Conservation (phyloP, 331 rosid species). For the Prunus yedoensis region DNA sequence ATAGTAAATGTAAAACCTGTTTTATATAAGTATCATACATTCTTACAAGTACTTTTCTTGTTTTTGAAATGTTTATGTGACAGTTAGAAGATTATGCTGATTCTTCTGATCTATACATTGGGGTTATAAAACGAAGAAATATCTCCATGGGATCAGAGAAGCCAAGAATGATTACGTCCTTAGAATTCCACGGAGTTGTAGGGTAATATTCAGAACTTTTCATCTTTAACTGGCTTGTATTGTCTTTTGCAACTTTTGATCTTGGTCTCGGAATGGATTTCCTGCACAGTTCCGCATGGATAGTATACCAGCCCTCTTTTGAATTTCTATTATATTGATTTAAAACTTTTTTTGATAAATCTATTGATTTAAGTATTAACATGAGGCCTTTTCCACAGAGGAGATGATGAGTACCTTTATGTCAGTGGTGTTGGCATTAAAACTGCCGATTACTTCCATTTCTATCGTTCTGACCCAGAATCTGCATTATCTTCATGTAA, state of each 20-base stretch:
- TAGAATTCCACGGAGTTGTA: slow-evolving; percentile 63
- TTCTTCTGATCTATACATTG: slow-evolving; percentile 68
- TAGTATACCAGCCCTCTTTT: slow-evolving; percentile 8
- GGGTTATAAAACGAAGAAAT: slow-evolving; percentile 58
- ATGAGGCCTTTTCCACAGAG: slow-evolving; percentile 47
- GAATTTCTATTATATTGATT: neutral
- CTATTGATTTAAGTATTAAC: neutral
- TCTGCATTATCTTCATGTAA: slow-evolving; percentile 44
- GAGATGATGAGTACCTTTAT: slow-evolving; percentile 64
- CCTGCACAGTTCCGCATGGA: neutral
- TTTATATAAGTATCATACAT: neutral
- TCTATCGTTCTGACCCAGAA: slow-evolving; percentile 63
- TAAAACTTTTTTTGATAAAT: neutral
- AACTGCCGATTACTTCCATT: slow-evolving; percentile 69
- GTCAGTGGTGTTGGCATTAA: slow-evolving; percentile 64
- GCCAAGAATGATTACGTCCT: slow-evolving; percentile 43
- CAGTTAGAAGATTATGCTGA: slow-evolving; percentile 58
- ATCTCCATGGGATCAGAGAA: slow-evolving; percentile 47
- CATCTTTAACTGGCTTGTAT: slow-evolving; percentile 2
- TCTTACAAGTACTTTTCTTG: slow-evolving; percentile 20
- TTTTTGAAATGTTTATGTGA: slow-evolving; percentile 7
- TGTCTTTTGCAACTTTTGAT: slow-evolving; percentile 1
- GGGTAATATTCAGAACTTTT: slow-evolving; percentile 48
- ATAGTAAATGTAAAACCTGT: neutral
- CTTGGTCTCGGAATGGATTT: neutral